Conservation (phyloP, 441 rosid species). For the Caryocar brasiliense region DNA sequence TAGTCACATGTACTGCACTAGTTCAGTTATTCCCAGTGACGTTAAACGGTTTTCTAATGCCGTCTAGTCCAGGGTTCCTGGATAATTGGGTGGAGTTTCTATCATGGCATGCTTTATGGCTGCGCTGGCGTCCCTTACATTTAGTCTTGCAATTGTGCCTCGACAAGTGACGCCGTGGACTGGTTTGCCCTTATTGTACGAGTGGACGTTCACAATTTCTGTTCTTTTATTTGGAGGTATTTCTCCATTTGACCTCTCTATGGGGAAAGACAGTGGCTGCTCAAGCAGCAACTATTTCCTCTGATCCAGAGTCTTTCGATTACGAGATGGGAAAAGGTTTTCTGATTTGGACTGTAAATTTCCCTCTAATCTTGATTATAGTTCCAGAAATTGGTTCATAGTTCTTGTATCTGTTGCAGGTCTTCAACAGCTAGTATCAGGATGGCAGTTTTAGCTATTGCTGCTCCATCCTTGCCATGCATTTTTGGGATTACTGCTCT, state of each 20-base stretch:
- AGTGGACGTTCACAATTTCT: constrained; percentile 81
- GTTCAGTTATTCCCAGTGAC: constrained; percentile 8
- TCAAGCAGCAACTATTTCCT: constrained; percentile 35
- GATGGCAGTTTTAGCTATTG: constrained; percentile 61
- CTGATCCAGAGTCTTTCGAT: constrained; percentile 40
- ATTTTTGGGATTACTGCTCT: constrained; percentile 77
- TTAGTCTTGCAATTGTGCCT: constrained; percentile 62
- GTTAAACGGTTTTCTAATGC: constrained; percentile 38
- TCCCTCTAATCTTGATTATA: too few species aligned
- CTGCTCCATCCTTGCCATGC: constrained; percentile 66
- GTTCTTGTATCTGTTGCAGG: constrained; percentile 31
- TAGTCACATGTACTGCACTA: not conserved
- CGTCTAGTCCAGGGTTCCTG: constrained; percentile 51
- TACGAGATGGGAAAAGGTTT: constrained; percentile 74
- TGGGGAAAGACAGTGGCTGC: constrained; percentile 56
- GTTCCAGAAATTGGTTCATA: not conserved
- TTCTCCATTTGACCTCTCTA: constrained; percentile 46
- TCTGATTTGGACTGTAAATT: not conserved
- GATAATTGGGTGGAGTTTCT: constrained; percentile 56
- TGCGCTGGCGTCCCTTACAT: constrained; percentile 42
- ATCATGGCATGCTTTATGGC: constrained; percentile 42
- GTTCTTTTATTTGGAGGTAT: constrained; percentile 62
- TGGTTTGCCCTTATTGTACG: constrained; percentile 75
- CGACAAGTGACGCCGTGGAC: constrained; percentile 96
- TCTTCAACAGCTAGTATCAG: constrained; percentile 57